phyloP scores from a whole-genome alignment of 202 grass and related monocot genomes.

The Panicum virgatum region DNA sequence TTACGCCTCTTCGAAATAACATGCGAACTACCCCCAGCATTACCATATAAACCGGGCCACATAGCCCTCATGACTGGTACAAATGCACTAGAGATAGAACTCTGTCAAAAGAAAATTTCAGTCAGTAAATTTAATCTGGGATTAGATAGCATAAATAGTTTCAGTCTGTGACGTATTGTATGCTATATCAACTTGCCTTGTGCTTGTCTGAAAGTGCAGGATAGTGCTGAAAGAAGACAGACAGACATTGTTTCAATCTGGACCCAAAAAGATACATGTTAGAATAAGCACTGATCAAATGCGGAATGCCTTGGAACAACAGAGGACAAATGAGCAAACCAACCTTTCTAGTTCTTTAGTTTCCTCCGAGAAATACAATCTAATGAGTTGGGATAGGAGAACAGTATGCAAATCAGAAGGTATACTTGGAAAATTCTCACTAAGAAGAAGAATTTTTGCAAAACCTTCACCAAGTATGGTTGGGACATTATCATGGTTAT shows the following conservation, averaged over 20 bases:
- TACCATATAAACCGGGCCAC: slow-evolving; percentile 92
- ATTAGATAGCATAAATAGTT: neutral
- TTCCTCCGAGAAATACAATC: slow-evolving; percentile 76
- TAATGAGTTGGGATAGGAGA: slow-evolving; percentile 70
- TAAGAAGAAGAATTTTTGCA: slow-evolving; percentile 89
- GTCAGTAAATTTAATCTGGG: slow-evolving; percentile 29
- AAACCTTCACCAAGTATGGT: slow-evolving; percentile 87
- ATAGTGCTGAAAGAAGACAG: slow-evolving; percentile 91
- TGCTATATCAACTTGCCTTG: slow-evolving; percentile 63
- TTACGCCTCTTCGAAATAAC: slow-evolving; percentile 74
- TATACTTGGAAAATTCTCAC: slow-evolving; percentile 73
- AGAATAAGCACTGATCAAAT: slow-evolving; percentile 40
- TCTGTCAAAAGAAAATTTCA: slow-evolving; percentile 43
- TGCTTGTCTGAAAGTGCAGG: slow-evolving; percentile 66
- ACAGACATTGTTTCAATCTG: slow-evolving; percentile 95
- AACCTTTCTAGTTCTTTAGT: slow-evolving; percentile 79
- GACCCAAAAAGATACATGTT: slow-evolving; percentile 3
- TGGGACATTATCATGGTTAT: slow-evolving; percentile 72
- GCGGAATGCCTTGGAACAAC: neutral
- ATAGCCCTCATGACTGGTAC: slow-evolving; percentile 73
- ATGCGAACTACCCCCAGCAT: slow-evolving; percentile 51
- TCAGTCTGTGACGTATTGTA: neutral
- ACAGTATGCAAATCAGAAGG: slow-evolving; percentile 56
- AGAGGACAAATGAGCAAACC: slow-evolving; percentile 38
- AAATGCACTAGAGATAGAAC: slow-evolving; percentile 66